phyloP scores from a whole-genome alignment of 75 land plant species.

The Pinus tabuliformis region DNA sequence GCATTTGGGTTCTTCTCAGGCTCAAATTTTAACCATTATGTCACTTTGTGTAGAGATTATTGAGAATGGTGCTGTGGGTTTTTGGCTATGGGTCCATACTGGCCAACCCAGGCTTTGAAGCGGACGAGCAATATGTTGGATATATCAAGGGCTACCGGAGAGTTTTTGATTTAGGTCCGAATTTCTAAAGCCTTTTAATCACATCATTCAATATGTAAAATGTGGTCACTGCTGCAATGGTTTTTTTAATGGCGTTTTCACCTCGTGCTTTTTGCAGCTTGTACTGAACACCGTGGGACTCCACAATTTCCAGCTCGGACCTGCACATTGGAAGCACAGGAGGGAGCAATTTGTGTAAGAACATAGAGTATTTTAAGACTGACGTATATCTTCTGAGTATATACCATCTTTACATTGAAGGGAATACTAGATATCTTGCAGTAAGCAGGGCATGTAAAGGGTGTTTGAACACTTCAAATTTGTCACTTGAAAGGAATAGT shows the following conservation, averaged over 20 bases:
- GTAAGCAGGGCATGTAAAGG: too few relatives aligned
- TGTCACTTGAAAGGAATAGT: too few relatives aligned
- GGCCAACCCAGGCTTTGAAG: slow-evolving; percentile 86
- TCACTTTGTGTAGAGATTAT: too few relatives aligned
- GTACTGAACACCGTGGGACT: slow-evolving; percentile 96
- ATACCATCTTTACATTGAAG: too few relatives aligned
- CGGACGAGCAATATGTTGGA: slow-evolving; percentile 71
- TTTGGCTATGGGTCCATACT: slow-evolving; percentile 87
- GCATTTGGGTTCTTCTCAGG: too few relatives aligned
- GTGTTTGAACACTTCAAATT: too few relatives aligned
- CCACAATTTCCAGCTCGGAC: slow-evolving; percentile 87
- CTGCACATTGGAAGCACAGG: slow-evolving; percentile 69
- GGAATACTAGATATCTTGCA: not conserved
- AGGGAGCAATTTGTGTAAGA: slow-evolving; percentile 87
- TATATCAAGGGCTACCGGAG: slow-evolving; percentile 79
- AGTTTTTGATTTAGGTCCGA: slow-evolving; percentile 74
- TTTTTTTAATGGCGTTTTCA: too few relatives aligned
- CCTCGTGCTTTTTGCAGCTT: slow-evolving; percentile 44
- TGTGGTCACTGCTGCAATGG: too few relatives aligned
- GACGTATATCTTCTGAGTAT: too few relatives aligned
- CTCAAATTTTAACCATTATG: too few relatives aligned
- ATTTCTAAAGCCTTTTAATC: not conserved
- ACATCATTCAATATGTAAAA: too few relatives aligned
- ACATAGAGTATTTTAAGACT: not conserved
- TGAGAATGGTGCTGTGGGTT: slow-evolving; percentile 82